Percentiles rank a stretch among this genome's conserved stretches.
phyloP scores from a whole-genome alignment of 495 filamentous ascomycete species.

The Lophiostoma macrostomum region DNA sequence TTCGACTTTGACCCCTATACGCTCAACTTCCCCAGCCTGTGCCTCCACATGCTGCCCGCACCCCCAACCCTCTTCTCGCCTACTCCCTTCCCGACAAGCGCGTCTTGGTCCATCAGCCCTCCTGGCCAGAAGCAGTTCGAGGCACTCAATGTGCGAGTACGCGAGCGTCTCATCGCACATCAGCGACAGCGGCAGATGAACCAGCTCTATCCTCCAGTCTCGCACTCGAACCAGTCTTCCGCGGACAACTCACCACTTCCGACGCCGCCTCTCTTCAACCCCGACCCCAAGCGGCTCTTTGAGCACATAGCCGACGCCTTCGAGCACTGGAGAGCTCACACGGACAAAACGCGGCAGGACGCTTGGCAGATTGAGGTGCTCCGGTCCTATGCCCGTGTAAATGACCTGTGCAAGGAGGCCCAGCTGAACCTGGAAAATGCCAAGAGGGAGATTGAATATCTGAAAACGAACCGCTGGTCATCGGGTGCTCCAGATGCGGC shows the following conservation, averaged over 20 bases:
- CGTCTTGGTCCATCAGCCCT: constrained; percentile 71
- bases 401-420: constrained; percentile 60
- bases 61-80: constrained; percentile 72
- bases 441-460: constrained; percentile 68
- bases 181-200: constrained; percentile 49
- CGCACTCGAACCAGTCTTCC: constrained; percentile 10
- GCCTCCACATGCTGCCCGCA: constrained; percentile 71
- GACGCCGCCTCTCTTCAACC: constrained; percentile 32
- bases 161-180: constrained; percentile 40
- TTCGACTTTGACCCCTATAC: constrained; percentile 82
- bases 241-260: constrained; percentile 26
- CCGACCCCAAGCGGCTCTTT: constrained; percentile 53
- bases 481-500: constrained; percentile 51
- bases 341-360: constrained; percentile 55
- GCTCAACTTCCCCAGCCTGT: constrained; percentile 77
- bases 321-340: constrained; percentile 63
- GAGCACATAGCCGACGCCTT: constrained; percentile 69
- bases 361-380: constrained; percentile 77
- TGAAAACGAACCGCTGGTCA: constrained; percentile 63
- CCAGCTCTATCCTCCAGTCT: constrained; percentile 48
- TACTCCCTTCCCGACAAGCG: constrained; percentile 62
- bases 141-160: constrained; percentile 62
- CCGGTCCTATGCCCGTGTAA: constrained; percentile 65
- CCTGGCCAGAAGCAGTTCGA: constrained; percentile 69
- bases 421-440: constrained; percentile 60